Base-by-base conservation (phyloP, 2,329 filamentous ascomycete genomes). In the Teratosphaeria gauchensis region DNA sequence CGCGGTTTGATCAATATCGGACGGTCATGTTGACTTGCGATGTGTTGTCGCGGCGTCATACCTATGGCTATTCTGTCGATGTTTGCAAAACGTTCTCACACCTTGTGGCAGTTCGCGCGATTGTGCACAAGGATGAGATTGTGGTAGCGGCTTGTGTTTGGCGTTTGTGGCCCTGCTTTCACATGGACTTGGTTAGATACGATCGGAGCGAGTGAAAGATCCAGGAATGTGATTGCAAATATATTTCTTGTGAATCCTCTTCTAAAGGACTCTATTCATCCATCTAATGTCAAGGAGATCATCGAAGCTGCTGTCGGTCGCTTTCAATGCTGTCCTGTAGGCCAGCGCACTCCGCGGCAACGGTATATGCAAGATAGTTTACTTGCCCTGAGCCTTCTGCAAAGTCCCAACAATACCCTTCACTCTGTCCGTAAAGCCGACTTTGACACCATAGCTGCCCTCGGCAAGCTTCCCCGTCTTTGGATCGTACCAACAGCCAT, bases 401-500 rank as follows among this genome's bases (percentile, higher is more conserved):
- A 85, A 74, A 2, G 82, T 81, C 0, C 84, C 83, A 30, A 82
- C 68, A 19, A 83, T 65, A 0, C 83, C 83, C 70, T 79, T 84
- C 0, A 78, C 77, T 83, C 82, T 85, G 14, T 78, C 76, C 62
- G 86, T 82, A 33, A 71, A 73, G 0, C 82, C 82, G 0, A 80
- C 78, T 65, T 84, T 69, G 54, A 73, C 74, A 1, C 71, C 72
- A 60, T 76, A 74, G 21, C 72, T 73, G 7, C 74, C 75, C 12
- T 71, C 67, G 0, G 73, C 74, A 56, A 75, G 66, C n/a, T 74
- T 72, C 0, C 73, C 72, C 1, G 72, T 59, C 4, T 70, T 66
- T 11, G 42, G 42, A 66, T 86, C 81, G 61, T 82, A 79, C 85
- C 84, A 88, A 56, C 84, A 78, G 0, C 84, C 85, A 68, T 87